Base-by-base conservation (phyloP, 257 asterid genomes). In the Capsicum chinense region DNA sequence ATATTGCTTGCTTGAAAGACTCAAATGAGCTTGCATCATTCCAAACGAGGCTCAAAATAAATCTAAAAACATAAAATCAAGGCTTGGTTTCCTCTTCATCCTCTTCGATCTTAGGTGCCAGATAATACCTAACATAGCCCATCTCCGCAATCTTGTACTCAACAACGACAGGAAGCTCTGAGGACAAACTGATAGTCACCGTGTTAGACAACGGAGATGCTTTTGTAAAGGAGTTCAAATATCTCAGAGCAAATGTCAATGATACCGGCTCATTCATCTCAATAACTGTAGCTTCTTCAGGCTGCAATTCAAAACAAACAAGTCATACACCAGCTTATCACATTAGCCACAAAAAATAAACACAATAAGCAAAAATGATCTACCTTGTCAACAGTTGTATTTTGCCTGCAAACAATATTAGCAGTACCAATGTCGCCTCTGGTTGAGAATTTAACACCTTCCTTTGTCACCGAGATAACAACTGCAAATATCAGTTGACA, bases 61-160 rank as follows among this genome's bases (percentile, higher is more conserved):
- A 13, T 3, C 44, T 15, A 62, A 60, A 11, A 60, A 5, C 48
- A 33, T 15, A 26, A 82, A 56, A 68, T 93, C 86, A 94, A 87
- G 97, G 86, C 59, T 93, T 91, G 4, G 90, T 57, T 35, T 93
- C 97, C 78, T 91, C 99, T 3, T 91, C 97, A 2, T 95, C 98
- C 79, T 95, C 98, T 86, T 95, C 99, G 11, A 95, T 93, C 92
- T 94, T 94, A 47, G 99, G 99, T 16, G 97, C 98, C 91, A 94
- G 64, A 83, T 93, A 94, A 85, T 90, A 95, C 79, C 97, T 90
- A 37, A 95, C 79, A 83, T 94, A 91, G n/a, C 98, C 99, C 97
- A 94, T 94, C 86, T 95, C 98, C 3, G 97, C 99, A 88, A 95
- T 89, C 94, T 94, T 95, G 92, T 94, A 93, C 89, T 94, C 99